Conservation (phyloP, 495 filamentous ascomycete genomes). For the Penicillium robsamsonii region DNA sequence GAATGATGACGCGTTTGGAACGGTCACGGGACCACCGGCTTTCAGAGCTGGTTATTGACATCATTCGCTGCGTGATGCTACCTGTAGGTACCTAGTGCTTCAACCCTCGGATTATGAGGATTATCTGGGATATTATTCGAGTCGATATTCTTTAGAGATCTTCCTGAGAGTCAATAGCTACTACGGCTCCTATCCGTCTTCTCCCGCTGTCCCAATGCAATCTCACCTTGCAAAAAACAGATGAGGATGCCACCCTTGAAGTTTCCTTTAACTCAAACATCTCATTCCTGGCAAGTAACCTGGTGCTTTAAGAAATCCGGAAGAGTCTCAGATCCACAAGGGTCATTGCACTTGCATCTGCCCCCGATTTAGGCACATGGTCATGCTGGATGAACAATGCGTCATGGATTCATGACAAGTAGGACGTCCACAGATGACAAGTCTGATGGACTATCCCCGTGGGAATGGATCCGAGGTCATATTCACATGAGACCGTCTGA, state of each 20-base stretch:
- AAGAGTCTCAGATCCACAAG: background rate
- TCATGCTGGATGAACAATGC: slow-evolving; percentile 17
- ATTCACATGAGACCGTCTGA: slow-evolving; percentile 46
- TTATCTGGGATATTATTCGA: background rate
- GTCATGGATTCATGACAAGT: slow-evolving; percentile 18
- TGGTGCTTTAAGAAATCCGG: background rate
- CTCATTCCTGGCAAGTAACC: background rate
- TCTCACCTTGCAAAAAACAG: background rate
- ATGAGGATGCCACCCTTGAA: background rate
- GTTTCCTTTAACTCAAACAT: background rate
- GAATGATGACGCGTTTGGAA: slow-evolving; percentile 4
- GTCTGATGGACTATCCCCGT: slow-evolving; percentile 9
- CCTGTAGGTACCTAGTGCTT: background rate
- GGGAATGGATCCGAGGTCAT: slow-evolving; percentile 20
- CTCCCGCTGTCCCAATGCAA: background rate
- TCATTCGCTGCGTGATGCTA: background rate
- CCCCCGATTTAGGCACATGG: slow-evolving; percentile 5
- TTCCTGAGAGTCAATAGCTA: background rate
- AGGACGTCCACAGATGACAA: slow-evolving; percentile 8
- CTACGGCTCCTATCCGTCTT: background rate
- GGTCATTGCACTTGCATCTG: background rate
- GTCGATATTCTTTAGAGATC: background rate
- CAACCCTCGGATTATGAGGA: background rate
- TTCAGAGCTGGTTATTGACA: background rate
- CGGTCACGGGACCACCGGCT: background rate